Conservation (phyloP, 495 filamentous ascomycete species). For the Tuber borchii region DNA sequence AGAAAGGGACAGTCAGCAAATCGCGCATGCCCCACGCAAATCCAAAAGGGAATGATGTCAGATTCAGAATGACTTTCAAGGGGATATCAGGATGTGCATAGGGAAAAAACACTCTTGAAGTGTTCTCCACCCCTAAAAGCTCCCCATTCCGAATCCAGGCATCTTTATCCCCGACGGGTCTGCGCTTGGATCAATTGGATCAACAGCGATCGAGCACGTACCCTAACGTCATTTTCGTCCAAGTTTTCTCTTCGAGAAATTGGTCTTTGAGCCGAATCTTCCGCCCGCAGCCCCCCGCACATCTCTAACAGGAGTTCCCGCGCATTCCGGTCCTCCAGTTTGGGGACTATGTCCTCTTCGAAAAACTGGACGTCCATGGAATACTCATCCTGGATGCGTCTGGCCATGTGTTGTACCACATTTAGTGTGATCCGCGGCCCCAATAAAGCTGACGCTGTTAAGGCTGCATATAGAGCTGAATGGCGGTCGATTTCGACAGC, state of each 20-base stretch:
- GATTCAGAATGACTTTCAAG: background rate
- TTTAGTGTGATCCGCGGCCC: conserved; percentile 19
- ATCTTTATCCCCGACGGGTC: conserved; percentile 32
- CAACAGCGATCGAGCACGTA: conserved; percentile 10
- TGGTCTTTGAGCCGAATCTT: conserved; percentile 56
- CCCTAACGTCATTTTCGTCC: conserved; percentile 39
- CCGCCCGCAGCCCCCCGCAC: conserved; percentile 51
- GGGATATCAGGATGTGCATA: background rate
- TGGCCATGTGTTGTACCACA: conserved; percentile 27
- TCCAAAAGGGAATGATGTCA: background rate
- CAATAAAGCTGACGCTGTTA: conserved; percentile 34
- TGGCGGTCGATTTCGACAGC: conserved; percentile 42
- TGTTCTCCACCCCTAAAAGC: background rate
- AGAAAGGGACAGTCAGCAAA: conserved; percentile 27
- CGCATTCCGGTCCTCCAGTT: conserved; percentile 23
- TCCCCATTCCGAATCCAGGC: background rate
- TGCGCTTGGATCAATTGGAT: background rate
- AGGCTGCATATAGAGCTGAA: conserved; percentile 32
- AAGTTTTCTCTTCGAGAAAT: conserved; percentile 48
- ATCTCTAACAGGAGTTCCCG: conserved; percentile 38
- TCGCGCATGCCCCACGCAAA: background rate
- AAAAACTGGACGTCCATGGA: conserved; percentile 42
- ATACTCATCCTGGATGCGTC: conserved; percentile 43
- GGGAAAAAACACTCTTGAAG: background rate
- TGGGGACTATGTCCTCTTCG: conserved; percentile 34